Base-by-base conservation (phyloP, 768 basidiomycete species). In the Boletus barrowsii region DNA sequence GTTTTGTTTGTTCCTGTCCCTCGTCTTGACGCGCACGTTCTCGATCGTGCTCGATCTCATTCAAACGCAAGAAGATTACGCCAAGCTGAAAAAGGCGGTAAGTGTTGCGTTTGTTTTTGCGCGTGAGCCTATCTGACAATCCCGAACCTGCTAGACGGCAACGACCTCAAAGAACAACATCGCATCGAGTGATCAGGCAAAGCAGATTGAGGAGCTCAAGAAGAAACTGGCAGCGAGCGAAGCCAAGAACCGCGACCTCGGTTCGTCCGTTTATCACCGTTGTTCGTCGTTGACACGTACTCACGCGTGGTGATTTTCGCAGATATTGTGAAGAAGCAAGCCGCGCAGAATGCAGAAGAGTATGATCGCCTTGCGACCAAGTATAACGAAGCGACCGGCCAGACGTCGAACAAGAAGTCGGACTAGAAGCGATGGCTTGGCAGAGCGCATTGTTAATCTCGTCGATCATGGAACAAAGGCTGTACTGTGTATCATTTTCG, bases 1-100 rank as follows among this genome's bases (percentile, higher is more conserved):
- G 0, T 94, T 93, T 71, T 92, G 89, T 55, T 80, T 99, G 43
- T 97, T 98, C 86, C 86, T 99, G 20, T 97, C 96, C 10, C 85
- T 98, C 53, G 87, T 97, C 62, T 84, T 98, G 61, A 88, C 94
- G 3, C 87, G 95, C 63, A 90, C 89, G 4, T 98, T 98, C 76
- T 87, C 87, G 69, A 90, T 98, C 69, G 83, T 90, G 43, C 84
- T 94, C 65, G 93, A 98, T 68, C 85, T 97, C 60, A 87, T 98
- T 58, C 86, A 91, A 61, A 82, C 86, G 1, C 92, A 96, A 71
- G 94, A 95, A 61, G 84, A 92, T 63, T 90, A 90, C 65, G 84
- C 83, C 18, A 86, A 88, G 63, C 69, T 98, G 55, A 93, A 95
- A 77, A 79, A 85, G 61, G 71, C 75, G 56, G 82, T 74, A 52